Evolutionary conservation across 1,284 basidiomycete genomes (phyloP), one percentile per base, ranked within the genome.

Genomic region (Sphaerobolus stellatus): DNA sequence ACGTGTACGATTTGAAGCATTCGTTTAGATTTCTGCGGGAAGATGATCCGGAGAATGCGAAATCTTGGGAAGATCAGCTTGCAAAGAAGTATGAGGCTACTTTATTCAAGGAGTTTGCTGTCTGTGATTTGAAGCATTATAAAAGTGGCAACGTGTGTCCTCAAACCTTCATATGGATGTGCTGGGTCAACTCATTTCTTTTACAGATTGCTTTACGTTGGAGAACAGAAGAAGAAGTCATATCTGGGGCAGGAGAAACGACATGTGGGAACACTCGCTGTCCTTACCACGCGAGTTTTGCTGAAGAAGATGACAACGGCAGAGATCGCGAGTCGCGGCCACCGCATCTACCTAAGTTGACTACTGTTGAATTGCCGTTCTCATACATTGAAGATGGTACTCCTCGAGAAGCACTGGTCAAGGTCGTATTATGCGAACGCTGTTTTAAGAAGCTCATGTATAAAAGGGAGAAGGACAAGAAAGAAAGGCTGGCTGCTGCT

Each of bases 111-210:
- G 94, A 98, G 71, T 96, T 88, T 66, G 93, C 92, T 0, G 76
- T 97, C 44, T 92, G 94, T 66, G 92, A 97, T 71, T 74, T 97
- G 59, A 96, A 96, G 71, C 94, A 96, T 67, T 96, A 90, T 78
- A 95, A 94, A 72, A 86, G 88, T 0, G 90, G 92, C n/a, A 87
- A 88, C 57, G 90, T 92, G 46, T 48, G 76, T 8, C 14, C 36
- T 27, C 29, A 6, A 25, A 25, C 22, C 28, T 25, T 38, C 40
- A 16, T 16, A 25, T 40, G 46, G 11, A 5, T 33, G 38, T 48
- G 33, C 38, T 16, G 14, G 40, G n/a, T 38, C 22, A 22, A 24
- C 25, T 45, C 29, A 30, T 49, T 13, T 16, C 4, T 22, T 33
- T 38, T 8, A 43, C 58, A 93, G 84, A 87, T 97, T 66, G 85